A percentile compares a stretch with the other conserved stretches of the same genome.
Evolutionary conservation across 768 basidiomycete species (phyloP).

Genomic region (Boletellus ananas): DNA sequence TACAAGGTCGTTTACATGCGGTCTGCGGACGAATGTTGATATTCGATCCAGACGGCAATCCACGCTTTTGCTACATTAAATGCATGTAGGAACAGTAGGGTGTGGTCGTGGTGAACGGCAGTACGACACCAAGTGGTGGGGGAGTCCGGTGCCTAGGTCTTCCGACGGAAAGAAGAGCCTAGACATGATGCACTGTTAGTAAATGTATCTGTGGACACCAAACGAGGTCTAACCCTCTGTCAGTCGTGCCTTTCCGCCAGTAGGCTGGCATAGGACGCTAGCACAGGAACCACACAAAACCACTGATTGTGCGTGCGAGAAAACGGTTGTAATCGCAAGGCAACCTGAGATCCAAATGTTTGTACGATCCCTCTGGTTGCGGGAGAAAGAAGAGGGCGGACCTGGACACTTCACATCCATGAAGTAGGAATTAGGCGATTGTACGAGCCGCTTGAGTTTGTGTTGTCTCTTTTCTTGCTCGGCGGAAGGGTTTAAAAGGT

Average conservation of each 20-base stretch:
- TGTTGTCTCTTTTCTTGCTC: slow-evolving; percentile 86
- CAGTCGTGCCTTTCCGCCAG: slow-evolving; percentile 95
- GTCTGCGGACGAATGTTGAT: slow-evolving; percentile 5
- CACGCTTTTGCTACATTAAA: slow-evolving; percentile 13
- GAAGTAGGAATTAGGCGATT: slow-evolving; percentile 98
- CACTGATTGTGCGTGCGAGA: slow-evolving; percentile 99
- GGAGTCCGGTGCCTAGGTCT: slow-evolving; percentile 53
- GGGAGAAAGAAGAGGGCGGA: slow-evolving; percentile 34
- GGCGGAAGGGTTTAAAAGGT: slow-evolving; percentile 93
- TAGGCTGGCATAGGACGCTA: slow-evolving; percentile 94
- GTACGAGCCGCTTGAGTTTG: slow-evolving; percentile 99
- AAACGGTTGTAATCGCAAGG: slow-evolving; percentile 94
- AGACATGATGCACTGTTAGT: slow-evolving; percentile 15
- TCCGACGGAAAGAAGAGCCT: slow-evolving; percentile 98
- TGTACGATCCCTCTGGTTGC: neutral
- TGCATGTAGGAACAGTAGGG: neutral
- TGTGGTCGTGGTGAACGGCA: neutral
- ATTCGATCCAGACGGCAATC: slow-evolving; percentile 10
- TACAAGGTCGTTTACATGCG: slow-evolving; percentile 10
- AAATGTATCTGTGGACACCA: neutral
- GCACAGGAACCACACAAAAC: slow-evolving; percentile 92
- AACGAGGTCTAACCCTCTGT: slow-evolving; percentile 77
- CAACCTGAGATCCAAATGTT: slow-evolving; percentile 55
- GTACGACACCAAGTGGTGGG: slow-evolving; percentile 1
- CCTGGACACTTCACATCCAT: slow-evolving; percentile 99